Percentiles rank a stretch among this genome's conserved stretches.
Evolutionary conservation across 2,329 filamentous ascomycete species (phyloP).

Genomic region (Curvularia lunata): DNA sequence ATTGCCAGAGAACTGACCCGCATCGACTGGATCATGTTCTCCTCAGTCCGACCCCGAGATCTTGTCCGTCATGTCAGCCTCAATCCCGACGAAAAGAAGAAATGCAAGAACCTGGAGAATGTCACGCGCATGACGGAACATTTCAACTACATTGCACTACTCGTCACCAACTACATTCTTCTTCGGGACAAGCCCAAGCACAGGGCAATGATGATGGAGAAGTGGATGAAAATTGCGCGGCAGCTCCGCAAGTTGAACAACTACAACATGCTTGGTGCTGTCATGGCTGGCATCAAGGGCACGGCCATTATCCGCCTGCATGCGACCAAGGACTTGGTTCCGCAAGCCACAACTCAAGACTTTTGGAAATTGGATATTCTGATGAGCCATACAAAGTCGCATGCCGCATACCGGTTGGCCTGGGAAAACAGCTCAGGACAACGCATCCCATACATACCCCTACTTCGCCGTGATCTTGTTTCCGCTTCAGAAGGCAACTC

Average conservation of each 20-base stretch:
- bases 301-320: slow-evolving; percentile 82
- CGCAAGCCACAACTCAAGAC: slow-evolving; percentile 74
- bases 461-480: slow-evolving; percentile 87
- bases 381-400: slow-evolving; percentile 91
- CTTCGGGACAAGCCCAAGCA: slow-evolving; percentile 96
- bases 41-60: slow-evolving; percentile 89
- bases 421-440: slow-evolving; percentile 95
- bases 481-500: slow-evolving; percentile 90
- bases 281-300: slow-evolving; percentile 90
- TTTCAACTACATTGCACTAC: slow-evolving; percentile 65
- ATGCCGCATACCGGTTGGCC: slow-evolving; percentile 93
- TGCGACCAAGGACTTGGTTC: slow-evolving; percentile 79
- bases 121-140: slow-evolving; percentile 95
- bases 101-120: slow-evolving; percentile 78
- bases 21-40: slow-evolving; percentile 99
- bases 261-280: slow-evolving; percentile 93
- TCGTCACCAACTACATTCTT: slow-evolving; percentile 64
- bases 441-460: slow-evolving; percentile 89
- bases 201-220: slow-evolving; percentile 86
- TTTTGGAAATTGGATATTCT: slow-evolving; percentile 88
- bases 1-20: slow-evolving; percentile 91
- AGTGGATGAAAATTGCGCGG: slow-evolving; percentile 87
- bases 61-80: slow-evolving; percentile 90
- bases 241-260: slow-evolving; percentile 93
- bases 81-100: slow-evolving; percentile 71